Evolutionary conservation across 495 filamentous ascomycete genomes (phyloP), one percentile per base, ranked within the genome.

Genomic region (Lasiosphaeris hirsuta): DNA sequence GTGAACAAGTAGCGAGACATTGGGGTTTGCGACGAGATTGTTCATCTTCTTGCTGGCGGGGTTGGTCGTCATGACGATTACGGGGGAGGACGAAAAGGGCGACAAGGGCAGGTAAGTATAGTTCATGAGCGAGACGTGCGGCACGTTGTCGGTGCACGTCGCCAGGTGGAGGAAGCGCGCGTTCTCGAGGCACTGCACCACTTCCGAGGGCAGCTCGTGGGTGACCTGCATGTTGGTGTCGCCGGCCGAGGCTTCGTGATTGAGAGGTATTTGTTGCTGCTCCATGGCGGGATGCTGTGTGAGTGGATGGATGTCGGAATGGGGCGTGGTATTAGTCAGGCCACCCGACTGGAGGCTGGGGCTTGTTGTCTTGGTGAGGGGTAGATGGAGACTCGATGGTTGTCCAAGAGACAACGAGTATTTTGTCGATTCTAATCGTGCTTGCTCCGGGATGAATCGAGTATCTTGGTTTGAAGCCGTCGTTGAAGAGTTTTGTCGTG

Each of bases 101-200:
- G 90, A 89, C 0, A 81, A 84, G 14, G 92, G 88, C 51, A 98
- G 89, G 76, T 96, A 98, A 66, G 94, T 97, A 78, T 97, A 98
- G 75, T 96, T 96, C 94, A 98, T 98, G 61, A 98, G 85, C 23
- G 90, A 93, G 69, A 97, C 89, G 75, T 98, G 94, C 13, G 94
- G 94, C 63, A 83, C 82, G 69, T 93, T 84, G 63, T 84, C 79
- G 69, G 81, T 82, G 72, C 86, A 92, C 55, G 94, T 98, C 60
- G 94, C 92, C 34, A 98, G 86, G 71, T 98, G 95, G 56, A 98
- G 91, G 75, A 96, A 98, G 67, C 94, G 86, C 23, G 93, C 90
- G 74, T 96, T 97, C 73, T 96, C 89, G 50, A 97, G 81, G 67
- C 92, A 96, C 61, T 90, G 81, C 11, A 93, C 82, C 41, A 98